A percentile compares a stretch with the other conserved stretches of the same genome.
These are phyloP conservation scores for Hypoxylon lienhwacheense DNA, from an alignment of 495 filamentous ascomycete genomes.

Conservation along the genomic window DNA sequence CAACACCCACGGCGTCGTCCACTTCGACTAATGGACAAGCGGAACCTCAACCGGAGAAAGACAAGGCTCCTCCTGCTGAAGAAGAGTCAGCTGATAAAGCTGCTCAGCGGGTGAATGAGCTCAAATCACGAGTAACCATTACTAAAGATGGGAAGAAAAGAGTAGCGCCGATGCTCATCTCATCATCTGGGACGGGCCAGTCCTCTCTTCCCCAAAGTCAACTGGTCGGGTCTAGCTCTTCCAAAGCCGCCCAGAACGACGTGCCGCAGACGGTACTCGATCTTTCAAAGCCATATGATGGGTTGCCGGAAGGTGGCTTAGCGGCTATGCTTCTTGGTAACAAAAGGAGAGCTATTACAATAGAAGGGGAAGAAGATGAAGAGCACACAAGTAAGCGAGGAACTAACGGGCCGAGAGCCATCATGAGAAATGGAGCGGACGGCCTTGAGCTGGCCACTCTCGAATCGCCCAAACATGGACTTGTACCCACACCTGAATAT, in stretches of 20 bases:
- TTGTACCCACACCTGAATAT: conserved; percentile 78
- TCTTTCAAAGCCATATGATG: conserved; percentile 91
- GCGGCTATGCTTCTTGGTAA: conserved; percentile 85
- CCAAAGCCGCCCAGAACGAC: conserved; percentile 64
- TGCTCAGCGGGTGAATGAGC: conserved; percentile 66
- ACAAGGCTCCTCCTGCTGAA: conserved; percentile 42
- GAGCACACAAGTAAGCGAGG: conserved; percentile 65
- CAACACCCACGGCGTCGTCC: conserved; percentile 36
- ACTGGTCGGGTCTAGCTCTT: conserved; percentile 69
- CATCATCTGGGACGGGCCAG: conserved; percentile 76
- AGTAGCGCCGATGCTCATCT: conserved; percentile 88
- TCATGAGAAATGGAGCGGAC: conserved; percentile 74
- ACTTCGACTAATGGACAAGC: conserved; percentile 45
- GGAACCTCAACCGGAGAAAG: conserved; percentile 42
- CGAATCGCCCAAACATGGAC: conserved; percentile 56
- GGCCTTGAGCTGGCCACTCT: conserved; percentile 69
- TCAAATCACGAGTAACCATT: conserved; percentile 89
- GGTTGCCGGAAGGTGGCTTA: conserved; percentile 86
- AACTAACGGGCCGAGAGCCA: conserved; percentile 67
- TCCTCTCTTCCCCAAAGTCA: conserved; percentile 86
- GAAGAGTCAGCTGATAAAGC: conserved; percentile 58
- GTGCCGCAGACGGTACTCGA: conserved; percentile 85
- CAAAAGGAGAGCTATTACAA: conserved; percentile 75
- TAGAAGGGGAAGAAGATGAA: conserved; percentile 66
- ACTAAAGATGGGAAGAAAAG: conserved; percentile 98